phyloP scores from a whole-genome alignment of 176 grass and related monocot species.

The Oryza meridionalis region DNA sequence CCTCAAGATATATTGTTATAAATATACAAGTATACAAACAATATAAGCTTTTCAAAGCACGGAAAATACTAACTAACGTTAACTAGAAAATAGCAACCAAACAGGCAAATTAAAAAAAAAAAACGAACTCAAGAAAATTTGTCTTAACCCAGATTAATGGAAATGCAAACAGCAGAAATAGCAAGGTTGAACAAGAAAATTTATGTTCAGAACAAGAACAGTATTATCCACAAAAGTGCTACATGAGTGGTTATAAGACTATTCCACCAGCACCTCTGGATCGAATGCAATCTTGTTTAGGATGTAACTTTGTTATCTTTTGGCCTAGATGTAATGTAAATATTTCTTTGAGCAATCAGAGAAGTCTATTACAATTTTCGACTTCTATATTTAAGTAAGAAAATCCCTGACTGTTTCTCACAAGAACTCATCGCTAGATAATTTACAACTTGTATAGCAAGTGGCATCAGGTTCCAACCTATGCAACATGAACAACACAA shows the following conservation, averaged over 20 bases:
- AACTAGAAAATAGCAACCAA: background rate
- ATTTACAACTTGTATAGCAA: background rate
- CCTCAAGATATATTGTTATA: background rate
- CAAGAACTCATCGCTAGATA: background rate
- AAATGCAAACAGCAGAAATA: background rate
- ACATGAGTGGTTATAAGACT: background rate
- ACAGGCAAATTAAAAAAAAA: background rate
- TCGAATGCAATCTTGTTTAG: background rate
- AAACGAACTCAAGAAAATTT: background rate
- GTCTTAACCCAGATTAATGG: background rate
- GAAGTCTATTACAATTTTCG: background rate
- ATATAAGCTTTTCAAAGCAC: background rate
- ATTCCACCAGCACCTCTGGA: background rate
- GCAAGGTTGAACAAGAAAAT: background rate
- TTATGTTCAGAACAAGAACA: conserved; percentile 17
- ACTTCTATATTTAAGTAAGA: background rate
- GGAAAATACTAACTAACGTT: background rate
- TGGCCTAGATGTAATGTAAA: background rate
- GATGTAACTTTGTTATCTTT: conserved; percentile 11
- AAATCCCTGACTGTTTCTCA: background rate
- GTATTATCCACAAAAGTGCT: background rate
- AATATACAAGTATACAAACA: background rate
- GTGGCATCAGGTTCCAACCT: background rate
- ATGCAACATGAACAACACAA: background rate
- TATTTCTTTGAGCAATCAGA: background rate